Evolutionary conservation across 441 rosid genomes (phyloP).

Genomic region (Populus hybrid): DNA sequence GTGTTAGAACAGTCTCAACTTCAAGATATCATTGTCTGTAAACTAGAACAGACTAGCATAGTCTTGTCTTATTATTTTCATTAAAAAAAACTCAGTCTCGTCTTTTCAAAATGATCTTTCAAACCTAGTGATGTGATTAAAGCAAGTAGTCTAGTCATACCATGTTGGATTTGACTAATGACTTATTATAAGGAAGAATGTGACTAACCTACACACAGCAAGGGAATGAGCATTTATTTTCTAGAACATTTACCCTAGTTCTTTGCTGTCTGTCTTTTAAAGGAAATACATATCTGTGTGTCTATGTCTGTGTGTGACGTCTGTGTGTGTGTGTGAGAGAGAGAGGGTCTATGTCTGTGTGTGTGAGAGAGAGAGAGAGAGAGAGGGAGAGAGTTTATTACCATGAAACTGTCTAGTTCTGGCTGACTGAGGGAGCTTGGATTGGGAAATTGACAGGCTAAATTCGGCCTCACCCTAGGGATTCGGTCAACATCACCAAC

Average conservation of each 20-base stretch:
- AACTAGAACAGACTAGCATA: not conserved
- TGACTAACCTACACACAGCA: not conserved
- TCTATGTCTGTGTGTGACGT: not conserved
- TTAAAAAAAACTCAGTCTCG: not conserved
- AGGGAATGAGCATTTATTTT: not conserved
- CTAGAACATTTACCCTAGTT: not conserved
- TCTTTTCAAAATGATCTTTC: conserved; percentile 4
- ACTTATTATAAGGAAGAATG: not conserved
- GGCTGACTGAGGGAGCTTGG: conserved; percentile 27
- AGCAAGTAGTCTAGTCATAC: conserved; percentile 2
- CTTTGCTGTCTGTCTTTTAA: not conserved
- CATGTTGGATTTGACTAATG: conserved; percentile 1
- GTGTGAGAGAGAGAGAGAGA: too few relatives aligned
- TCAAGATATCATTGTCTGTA: not conserved
- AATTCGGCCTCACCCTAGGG: conserved; percentile 11
- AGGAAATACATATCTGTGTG: not conserved
- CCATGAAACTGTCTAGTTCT: conserved; percentile 54
- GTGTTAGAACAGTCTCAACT: not conserved
- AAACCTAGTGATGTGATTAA: not conserved
- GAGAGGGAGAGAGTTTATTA: conserved; percentile 1
- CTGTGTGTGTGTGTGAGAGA: too few relatives aligned
- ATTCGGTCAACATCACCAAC: conserved; percentile 16
- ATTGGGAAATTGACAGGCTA: conserved; percentile 15
- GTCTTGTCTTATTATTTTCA: not conserved
- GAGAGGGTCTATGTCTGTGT: too few relatives aligned